Conservation (phyloP, 192 early-diverging fungal species). For the Entophlyctis helioformis region DNA sequence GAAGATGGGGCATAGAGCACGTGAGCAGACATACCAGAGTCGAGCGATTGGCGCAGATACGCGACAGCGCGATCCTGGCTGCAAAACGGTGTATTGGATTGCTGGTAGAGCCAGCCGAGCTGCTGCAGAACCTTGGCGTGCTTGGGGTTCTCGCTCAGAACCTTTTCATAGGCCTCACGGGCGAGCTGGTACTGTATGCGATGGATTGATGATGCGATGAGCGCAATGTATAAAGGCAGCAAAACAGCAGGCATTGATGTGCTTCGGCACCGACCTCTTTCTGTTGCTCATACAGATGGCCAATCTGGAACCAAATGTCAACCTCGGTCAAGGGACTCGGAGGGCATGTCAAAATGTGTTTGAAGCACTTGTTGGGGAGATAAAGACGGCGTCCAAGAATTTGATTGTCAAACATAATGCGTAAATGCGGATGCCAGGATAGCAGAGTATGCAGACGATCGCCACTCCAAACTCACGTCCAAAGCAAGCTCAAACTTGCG, state of each 20-base stretch:
- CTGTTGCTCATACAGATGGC: slow-evolving; percentile 90
- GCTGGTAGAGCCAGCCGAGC: slow-evolving; percentile 93
- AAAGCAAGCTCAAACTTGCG: slow-evolving; percentile 62
- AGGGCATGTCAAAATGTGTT: slow-evolving; percentile 72
- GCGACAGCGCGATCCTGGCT: slow-evolving; percentile 77
- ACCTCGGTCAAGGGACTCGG: slow-evolving; percentile 89
- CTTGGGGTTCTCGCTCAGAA: slow-evolving; percentile 75
- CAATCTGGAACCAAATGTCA: slow-evolving; percentile 99
- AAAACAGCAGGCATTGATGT: too few relatives aligned
- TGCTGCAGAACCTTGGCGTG: slow-evolving; percentile 95
- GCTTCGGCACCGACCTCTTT: slow-evolving; percentile 57
- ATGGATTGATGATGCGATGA: neutral
- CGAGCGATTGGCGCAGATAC: slow-evolving; percentile 72
- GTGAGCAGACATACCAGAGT: slow-evolving; percentile 50
- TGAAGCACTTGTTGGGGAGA: too few relatives aligned
- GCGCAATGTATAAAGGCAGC: too few relatives aligned
- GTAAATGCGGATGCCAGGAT: too few relatives aligned
- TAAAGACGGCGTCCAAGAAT: too few relatives aligned
- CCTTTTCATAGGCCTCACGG: slow-evolving; percentile 85
- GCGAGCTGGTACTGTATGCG: slow-evolving; percentile 39
- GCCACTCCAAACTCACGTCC: too few relatives aligned
- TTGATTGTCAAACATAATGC: too few relatives aligned
- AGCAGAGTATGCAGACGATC: too few relatives aligned
- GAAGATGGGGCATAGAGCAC: too few relatives aligned
- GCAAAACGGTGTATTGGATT: slow-evolving; percentile 64